Evolutionary conservation across 495 filamentous ascomycete genomes (phyloP), one percentile per base, ranked within the genome.

Genomic region (Achaetomiella virescens): DNA sequence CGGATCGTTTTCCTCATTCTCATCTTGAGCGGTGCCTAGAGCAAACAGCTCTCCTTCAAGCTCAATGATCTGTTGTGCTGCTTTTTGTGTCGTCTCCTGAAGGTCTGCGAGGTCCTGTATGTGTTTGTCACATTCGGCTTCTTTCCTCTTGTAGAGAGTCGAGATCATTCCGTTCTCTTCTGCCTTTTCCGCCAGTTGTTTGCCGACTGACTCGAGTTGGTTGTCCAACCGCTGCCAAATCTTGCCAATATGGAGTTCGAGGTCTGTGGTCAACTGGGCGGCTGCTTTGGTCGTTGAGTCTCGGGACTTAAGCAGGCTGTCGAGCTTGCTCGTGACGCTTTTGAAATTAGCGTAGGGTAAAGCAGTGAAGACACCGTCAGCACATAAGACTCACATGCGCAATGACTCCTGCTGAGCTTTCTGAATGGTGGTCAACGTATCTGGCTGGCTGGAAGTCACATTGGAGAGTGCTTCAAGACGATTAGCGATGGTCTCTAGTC

Each of bases 101-200:
- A 64, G 1, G 2, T 15, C 35, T 25, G 49, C 38, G 1, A 67
- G 24, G 6, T 62, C 54, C 14, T 46, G n/a, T 10, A 55, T 21
- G 27, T 59, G 56, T 12, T 29, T 18, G 24, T 47, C 29, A 29
- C 55, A 62, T 38, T 54, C 45, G 6, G 41, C 31, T 36, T 64
- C 61, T 25, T 62, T 58, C 10, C 57, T 54, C 22, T 60, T 57
- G 24, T 62, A 44, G 14, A 58, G 55, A 1, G 56, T 35, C 1
- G 54, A 37, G 15, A 66, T 47, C 36, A 54, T 61, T 18, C 53
- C 59, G 22, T 64, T 66, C 43, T 66, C 66, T 24, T 62, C 52
- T 15, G 33, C 49, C 37, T 57, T 65, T 14, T 61, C 38, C 5
- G 51, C 49, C 14, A 68, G 40, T 17, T 63, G 59, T n/a, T 54